phyloP scores from a whole-genome alignment of 73 alveolate genomes.

The Durusdinium trenchii region DNA sequence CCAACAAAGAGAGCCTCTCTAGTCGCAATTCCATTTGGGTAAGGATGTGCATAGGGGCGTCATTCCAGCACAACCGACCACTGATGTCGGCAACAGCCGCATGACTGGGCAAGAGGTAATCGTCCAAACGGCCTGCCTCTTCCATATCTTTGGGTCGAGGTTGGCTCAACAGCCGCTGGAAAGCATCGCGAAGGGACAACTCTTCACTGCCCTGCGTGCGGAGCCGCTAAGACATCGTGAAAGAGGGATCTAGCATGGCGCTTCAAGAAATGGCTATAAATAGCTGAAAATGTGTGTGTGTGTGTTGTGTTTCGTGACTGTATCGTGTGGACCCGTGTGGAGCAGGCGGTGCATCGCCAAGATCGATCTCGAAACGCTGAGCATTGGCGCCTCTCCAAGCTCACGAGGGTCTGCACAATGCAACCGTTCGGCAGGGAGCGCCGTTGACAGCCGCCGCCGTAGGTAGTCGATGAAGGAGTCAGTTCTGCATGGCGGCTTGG shows the following conservation, averaged over 20 bases:
- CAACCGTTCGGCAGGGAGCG: slow-evolving; percentile 9
- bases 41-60: too few relatives aligned
- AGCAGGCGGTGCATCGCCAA: background rate
- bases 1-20: too few relatives aligned
- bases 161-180: background rate
- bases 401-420: slow-evolving; percentile 76
- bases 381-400: slow-evolving; percentile 58
- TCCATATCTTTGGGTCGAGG: slow-evolving; percentile 61
- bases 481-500: too few relatives aligned
- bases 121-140: slow-evolving; percentile 56
- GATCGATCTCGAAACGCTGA: background rate
- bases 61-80: too few relatives aligned
- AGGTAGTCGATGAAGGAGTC: slow-evolving; percentile 94
- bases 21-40: too few relatives aligned
- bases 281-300: background rate
- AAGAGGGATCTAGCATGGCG: background rate
- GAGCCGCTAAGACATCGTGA: background rate
- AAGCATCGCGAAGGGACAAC: slow-evolving; percentile 36
- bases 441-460: slow-evolving; percentile 52
- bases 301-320: background rate
- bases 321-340: background rate
- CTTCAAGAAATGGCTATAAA: background rate
- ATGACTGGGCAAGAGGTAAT: too few relatives aligned
- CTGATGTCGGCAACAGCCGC: too few relatives aligned
- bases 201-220: slow-evolving; percentile 77